A percentile compares a stretch with the other conserved stretches of the same genome.
Conservation (phyloP, 352 stramenopile genomes). For the Phytophthora syringae region DNA sequence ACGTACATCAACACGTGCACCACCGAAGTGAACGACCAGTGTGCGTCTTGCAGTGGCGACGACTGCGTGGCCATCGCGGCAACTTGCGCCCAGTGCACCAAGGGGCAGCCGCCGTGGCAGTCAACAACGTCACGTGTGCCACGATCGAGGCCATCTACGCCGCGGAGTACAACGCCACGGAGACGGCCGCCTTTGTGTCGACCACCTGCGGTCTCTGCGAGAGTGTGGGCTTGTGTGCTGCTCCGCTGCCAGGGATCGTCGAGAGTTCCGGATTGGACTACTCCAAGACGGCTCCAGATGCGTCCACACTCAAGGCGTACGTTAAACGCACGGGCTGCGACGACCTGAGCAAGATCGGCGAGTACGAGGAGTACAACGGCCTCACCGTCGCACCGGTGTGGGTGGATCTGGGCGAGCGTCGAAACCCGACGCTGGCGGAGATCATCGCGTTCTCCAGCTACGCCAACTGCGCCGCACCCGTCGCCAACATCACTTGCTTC, state of each 20-base stretch:
- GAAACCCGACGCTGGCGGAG: conserved; percentile 69
- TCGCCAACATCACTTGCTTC: conserved; percentile 64
- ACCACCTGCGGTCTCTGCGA: conserved; percentile 57
- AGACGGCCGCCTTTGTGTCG: conserved; percentile 43
- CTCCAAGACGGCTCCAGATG: conserved; percentile 38
- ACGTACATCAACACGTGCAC: conserved; percentile 63
- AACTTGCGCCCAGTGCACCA: conserved; percentile 47
- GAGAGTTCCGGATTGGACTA: conserved; percentile 72
- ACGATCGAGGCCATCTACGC: conserved; percentile 52
- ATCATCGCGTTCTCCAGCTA: conserved; percentile 60
- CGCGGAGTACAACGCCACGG: conserved; percentile 39
- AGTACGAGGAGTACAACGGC: conserved; percentile 75
- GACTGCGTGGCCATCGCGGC: conserved; percentile 44
- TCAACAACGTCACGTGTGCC: conserved; percentile 54
- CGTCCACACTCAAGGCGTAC: conserved; percentile 48
- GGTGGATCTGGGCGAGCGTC: conserved; percentile 54
- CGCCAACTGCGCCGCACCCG: conserved; percentile 56
- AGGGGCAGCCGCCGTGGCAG: conserved; percentile 45
- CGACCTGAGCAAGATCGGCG: conserved; percentile 57
- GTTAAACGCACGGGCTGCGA: conserved; percentile 75
- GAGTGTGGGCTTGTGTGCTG: conserved; percentile 58
- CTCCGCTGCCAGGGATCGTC: conserved; percentile 60
- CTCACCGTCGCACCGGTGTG: conserved; percentile 51
- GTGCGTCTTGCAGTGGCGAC: conserved; percentile 42
- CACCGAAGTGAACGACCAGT: conserved; percentile 50